Evolutionary conservation across 768 basidiomycete species (phyloP).

Genomic region (Hortiboletus flavorubellus): DNA sequence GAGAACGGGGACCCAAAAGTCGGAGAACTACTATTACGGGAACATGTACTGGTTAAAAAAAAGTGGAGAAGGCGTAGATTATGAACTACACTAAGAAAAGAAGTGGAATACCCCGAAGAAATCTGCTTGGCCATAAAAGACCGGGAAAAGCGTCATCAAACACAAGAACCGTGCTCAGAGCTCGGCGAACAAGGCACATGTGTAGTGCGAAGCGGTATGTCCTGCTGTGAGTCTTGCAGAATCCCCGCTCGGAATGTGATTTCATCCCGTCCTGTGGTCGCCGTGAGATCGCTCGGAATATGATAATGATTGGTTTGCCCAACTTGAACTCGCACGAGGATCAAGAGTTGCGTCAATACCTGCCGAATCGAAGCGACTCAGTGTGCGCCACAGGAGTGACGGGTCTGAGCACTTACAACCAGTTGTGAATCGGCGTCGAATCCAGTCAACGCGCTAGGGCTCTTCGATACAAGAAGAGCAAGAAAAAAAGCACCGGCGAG

Average conservation of each 20-base stretch:
- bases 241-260: background rate
- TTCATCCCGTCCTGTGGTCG: background rate
- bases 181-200: background rate
- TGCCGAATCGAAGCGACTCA: background rate
- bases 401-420: background rate
- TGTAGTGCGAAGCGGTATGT: background rate
- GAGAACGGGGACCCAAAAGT: conserved; percentile 3
- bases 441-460: background rate
- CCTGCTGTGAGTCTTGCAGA: background rate
- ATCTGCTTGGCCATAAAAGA: no score
- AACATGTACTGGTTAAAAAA: no score
- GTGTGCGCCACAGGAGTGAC: no score
- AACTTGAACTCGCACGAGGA: conserved; percentile 1
- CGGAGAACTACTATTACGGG: no score
- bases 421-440: background rate
- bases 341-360: background rate
- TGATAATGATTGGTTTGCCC: background rate
- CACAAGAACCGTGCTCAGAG: background rate
- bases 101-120: no score
- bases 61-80: no score
- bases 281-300: background rate
- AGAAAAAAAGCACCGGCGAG: background rate
- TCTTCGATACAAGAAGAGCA: background rate
- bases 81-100: no score
- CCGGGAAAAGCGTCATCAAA: background rate